Percentiles rank a stretch among this genome's conserved stretches.
These are phyloP conservation scores for Cyclotella cryptica DNA, from an alignment of 108 stramenopile genomes.

Conservation along the genomic window DNA sequence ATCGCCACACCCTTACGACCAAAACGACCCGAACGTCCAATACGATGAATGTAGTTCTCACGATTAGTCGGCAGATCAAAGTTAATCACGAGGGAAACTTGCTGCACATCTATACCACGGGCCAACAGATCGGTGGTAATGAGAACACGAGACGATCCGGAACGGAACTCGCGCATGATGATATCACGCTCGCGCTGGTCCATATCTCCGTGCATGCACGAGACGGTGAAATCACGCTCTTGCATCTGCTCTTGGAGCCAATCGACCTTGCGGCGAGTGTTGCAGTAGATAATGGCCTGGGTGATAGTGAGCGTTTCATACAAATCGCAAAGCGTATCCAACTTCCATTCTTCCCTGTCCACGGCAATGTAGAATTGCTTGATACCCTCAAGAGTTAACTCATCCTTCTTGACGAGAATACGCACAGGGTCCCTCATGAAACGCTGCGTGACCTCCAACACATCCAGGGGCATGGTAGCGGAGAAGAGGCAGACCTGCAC, in stretches of 20 bases:
- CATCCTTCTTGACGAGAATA: conserved; percentile 99
- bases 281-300: conserved; percentile 99
- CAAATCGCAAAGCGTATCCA: conserved; percentile 99
- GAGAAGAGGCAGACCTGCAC: conserved; percentile 99
- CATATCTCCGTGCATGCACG: conserved; percentile 99
- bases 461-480: conserved; percentile 99
- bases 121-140: conserved; percentile 98
- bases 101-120: conserved; percentile 99
- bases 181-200: conserved; percentile 99
- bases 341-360: conserved; percentile 99
- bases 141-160: conserved; percentile 98
- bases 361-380: conserved; percentile 99
- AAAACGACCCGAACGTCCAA: conserved; percentile 99
- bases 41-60: conserved; percentile 99
- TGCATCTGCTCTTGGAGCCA: conserved; percentile 99
- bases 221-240: conserved; percentile 97
- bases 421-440: conserved; percentile 99
- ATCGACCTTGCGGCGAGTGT: conserved; percentile 99
- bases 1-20: conserved; percentile 99
- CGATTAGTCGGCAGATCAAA: conserved; percentile 99
- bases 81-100: conserved; percentile 99
- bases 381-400: conserved; percentile 99
- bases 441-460: conserved; percentile 96
- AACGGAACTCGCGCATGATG: conserved; percentile 99
- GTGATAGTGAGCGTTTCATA: conserved; percentile 99